Evolutionary conservation across 495 filamentous ascomycete genomes (phyloP).

Genomic region (Aspergillus olivimuriae): DNA sequence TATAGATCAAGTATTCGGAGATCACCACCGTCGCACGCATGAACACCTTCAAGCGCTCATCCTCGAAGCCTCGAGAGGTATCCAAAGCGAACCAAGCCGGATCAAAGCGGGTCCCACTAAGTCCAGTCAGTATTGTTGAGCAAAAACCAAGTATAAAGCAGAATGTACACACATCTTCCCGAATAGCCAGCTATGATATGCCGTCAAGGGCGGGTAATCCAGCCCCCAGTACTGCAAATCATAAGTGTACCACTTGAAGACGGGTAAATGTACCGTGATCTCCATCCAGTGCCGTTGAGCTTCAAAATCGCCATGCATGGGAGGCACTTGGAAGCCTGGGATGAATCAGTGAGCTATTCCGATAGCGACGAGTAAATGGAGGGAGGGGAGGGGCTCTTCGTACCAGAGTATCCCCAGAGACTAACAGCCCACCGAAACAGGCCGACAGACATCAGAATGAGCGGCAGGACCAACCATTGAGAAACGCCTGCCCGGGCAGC

Average conservation of each 20-base stretch:
- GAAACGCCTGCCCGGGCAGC: conserved; percentile 75
- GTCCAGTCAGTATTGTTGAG: conserved; percentile 11
- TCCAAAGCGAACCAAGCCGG: conserved; percentile 86
- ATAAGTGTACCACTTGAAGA: conserved; percentile 96
- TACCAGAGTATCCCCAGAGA: conserved; percentile 92
- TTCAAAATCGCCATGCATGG: conserved; percentile 96
- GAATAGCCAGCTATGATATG: conserved; percentile 92
- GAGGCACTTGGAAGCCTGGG: conserved; percentile 68
- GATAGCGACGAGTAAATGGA: not conserved
- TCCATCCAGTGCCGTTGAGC: conserved; percentile 99
- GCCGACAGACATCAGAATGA: conserved; percentile 83
- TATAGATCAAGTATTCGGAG: conserved; percentile 83
- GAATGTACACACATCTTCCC: conserved; percentile 62
- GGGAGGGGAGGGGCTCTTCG: not conserved
- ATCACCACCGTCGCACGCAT: conserved; percentile 88
- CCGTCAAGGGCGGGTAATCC: conserved; percentile 95
- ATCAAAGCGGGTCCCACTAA: conserved; percentile 65
- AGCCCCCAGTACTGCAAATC: conserved; percentile 96
- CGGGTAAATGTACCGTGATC: conserved; percentile 77
- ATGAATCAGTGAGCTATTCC: conserved; percentile 14
- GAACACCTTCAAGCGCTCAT: conserved; percentile 76
- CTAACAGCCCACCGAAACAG: conserved; percentile 90
- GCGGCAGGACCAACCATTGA: conserved; percentile 86
- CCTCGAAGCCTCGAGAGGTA: conserved; percentile 73
- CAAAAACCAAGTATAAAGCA: not conserved